Base-by-base conservation (phyloP, 2,329 filamentous ascomycete genomes). In the Stagonosporopsis cucurbitacearum region DNA sequence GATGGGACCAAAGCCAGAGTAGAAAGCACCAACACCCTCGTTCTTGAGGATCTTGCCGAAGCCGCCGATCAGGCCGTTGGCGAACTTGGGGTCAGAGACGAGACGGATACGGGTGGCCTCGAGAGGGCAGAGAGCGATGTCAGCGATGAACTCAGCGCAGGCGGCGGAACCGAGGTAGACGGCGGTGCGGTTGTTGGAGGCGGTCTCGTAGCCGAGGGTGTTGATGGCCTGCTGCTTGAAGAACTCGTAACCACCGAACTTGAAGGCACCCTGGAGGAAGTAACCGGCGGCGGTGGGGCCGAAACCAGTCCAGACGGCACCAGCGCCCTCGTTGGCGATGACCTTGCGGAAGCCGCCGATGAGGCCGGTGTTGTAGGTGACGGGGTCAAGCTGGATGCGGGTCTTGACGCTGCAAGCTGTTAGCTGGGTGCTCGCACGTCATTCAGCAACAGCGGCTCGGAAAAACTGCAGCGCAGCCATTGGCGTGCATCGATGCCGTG, bases 221-320 rank as follows among this genome's bases (percentile, higher is more conserved):
- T 91, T 89, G 80, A 96, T 95, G 75, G 82, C 86, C 81, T 95
- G 90, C 83, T 93, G 86, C 88, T 96, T 96, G 89, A 96, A 96
- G 82, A 96, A 88, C 82, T 96, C 92, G 80, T 96, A 96, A 78
- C 92, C 92, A 79, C 92, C 92, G 79, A 95, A 95, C 83, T 96
- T 96, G 85, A 95, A 88, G 71, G 91, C 89, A 76, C 92, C 91
- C 83, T 96, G 91, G 71, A 96, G 88, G 88, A 96, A 96, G 84
- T 96, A 96, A 79, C 91, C 91, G 65, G 91, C 90, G 68, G 88
- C 87, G 75, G 91, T 96, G 72, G 91, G 92, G 68, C 92, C 92
- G 78, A 88, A 85, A 80, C 91, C 91, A 68, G 92, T 96, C 78
- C 91, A 82, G 72, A 96, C 87, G 78, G 91, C 92, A 78, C 88